Evolutionary conservation across 768 basidiomycete species (phyloP).

Genomic region (Suillus discolor): DNA sequence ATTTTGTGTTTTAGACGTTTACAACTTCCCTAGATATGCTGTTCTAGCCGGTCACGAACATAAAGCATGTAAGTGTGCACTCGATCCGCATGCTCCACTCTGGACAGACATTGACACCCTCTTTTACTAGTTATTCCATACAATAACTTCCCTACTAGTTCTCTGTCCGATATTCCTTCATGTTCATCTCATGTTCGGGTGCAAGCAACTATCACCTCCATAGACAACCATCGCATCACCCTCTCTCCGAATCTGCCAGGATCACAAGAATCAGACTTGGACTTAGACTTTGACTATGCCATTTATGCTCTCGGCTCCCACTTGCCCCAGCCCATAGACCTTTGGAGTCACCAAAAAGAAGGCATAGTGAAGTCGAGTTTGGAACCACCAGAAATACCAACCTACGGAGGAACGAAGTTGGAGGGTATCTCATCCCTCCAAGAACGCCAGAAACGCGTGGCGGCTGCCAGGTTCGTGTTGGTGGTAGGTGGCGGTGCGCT

Average conservation of each 20-base stretch:
- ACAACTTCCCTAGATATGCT: conserved; percentile 59
- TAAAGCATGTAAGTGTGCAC: conserved; percentile 54
- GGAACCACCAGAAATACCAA: neutral
- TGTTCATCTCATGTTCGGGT: conserved; percentile 36
- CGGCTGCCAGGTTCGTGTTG: no score
- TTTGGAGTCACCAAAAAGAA: conserved; percentile 44
- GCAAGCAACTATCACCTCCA: conserved; percentile 46
- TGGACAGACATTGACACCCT: neutral
- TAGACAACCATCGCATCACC: conserved; percentile 41
- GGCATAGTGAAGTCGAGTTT: neutral
- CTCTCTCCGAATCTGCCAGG: conserved; percentile 5
- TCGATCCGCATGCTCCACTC: neutral
- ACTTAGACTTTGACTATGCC: conserved; percentile 50
- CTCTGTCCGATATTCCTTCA: conserved; percentile 7
- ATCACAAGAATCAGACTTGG: conserved; percentile 29
- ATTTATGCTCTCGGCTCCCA: conserved; percentile 65
- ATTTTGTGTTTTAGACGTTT: conserved; percentile 43
- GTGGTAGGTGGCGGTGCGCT: conserved; percentile 22
- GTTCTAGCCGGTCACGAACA: conserved; percentile 63
- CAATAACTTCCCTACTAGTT: conserved; percentile 41
- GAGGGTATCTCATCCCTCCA: no score
- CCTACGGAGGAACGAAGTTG: conserved; percentile 45
- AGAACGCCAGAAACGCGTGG: no score
- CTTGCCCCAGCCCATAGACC: conserved; percentile 55
- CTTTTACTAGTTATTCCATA: conserved; percentile 53